Evolutionary conservation across 2,329 filamentous ascomycete genomes (phyloP).

Genomic region (Capronia coronata): DNA sequence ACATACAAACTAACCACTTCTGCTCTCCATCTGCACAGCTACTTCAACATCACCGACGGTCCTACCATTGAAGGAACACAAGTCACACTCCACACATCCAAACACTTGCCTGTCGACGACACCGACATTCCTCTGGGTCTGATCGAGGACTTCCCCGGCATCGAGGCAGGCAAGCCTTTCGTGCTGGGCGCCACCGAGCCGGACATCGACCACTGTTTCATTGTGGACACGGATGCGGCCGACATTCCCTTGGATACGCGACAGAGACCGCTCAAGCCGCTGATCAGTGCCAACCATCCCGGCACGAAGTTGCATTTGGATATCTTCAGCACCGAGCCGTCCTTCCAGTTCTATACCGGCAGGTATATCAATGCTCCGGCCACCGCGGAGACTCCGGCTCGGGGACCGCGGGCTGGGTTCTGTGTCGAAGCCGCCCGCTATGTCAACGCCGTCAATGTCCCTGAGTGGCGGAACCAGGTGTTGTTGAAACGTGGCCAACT

Average conservation of each 20-base stretch:
- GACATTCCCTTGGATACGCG: conserved; percentile 62
- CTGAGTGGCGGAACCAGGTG: conserved; percentile 71
- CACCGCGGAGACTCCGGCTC: conserved; percentile 53
- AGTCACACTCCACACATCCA: conserved; percentile 51
- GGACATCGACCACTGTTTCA: conserved; percentile 84
- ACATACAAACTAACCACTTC: too few species aligned
- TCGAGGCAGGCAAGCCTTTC: conserved; percentile 63
- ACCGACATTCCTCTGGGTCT: conserved; percentile 66
- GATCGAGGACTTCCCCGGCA: conserved; percentile 57
- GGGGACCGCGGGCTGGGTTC: conserved; percentile 67
- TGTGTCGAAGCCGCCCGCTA: conserved; percentile 89
- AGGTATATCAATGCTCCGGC: conserved; percentile 72
- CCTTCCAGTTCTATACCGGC: conserved; percentile 95
- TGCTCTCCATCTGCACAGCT: conserved; percentile 41
- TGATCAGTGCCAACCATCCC: conserved; percentile 68
- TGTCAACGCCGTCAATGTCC: conserved; percentile 78
- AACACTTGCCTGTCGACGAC: conserved; percentile 68
- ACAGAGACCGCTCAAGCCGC: conserved; percentile 54
- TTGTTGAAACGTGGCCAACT: conserved; percentile 75
- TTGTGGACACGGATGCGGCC: conserved; percentile 59
- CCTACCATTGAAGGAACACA: conserved; percentile 58
- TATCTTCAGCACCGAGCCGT: conserved; percentile 83
- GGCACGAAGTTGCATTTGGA: conserved; percentile 72
- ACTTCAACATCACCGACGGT: conserved; percentile 59
- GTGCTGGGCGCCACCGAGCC: conserved; percentile 64